Evolutionary conservation across 2,329 filamentous ascomycete genomes (phyloP).

Genomic region (Didymella arachidicola): DNA sequence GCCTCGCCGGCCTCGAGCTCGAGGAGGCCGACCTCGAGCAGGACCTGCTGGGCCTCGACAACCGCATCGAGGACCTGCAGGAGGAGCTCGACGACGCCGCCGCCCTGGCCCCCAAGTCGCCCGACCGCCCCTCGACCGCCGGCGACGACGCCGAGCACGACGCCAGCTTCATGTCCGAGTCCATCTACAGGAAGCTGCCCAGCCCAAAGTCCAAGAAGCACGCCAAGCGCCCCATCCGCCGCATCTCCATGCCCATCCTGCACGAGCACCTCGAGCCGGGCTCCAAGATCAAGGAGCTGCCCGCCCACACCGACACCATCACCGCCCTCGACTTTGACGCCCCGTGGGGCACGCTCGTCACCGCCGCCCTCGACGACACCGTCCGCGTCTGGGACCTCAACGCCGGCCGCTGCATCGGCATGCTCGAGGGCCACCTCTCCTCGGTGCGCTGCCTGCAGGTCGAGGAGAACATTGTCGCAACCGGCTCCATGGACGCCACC

Average conservation of each 20-base stretch:
- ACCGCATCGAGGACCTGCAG: constrained; percentile 68
- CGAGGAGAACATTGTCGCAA: constrained; percentile 93
- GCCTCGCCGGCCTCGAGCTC: constrained; percentile 84
- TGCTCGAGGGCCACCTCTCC: constrained; percentile 91
- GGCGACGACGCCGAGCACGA: constrained; percentile 61
- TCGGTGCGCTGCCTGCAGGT: constrained; percentile 93
- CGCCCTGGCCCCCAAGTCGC: constrained; percentile 54
- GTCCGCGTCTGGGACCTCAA: constrained; percentile 97
- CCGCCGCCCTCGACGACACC: constrained; percentile 89
- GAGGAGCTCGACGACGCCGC: constrained; percentile 64
- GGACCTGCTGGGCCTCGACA: constrained; percentile 71
- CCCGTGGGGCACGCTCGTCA: constrained; percentile 96
- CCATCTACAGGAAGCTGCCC: constrained; percentile 92
- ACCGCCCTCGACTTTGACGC: constrained; percentile 94
- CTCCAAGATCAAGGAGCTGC: constrained; percentile 84
- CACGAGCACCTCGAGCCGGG: constrained; percentile 96
- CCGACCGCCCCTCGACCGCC: constrained; percentile 53
- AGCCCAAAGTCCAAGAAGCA: constrained; percentile 61
- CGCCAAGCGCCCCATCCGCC: constrained; percentile 64
- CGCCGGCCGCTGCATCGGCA: constrained; percentile 87
- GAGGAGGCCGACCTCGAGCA: constrained; percentile 91
- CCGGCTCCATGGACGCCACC: constrained; percentile 92
- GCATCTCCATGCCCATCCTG: constrained; percentile 90
- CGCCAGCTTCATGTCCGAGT: constrained; percentile 90
- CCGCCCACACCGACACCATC: constrained; percentile 86